Evolutionary conservation across 2,329 filamentous ascomycete species (phyloP).

Genomic region (Trichothecium sympodiale): DNA sequence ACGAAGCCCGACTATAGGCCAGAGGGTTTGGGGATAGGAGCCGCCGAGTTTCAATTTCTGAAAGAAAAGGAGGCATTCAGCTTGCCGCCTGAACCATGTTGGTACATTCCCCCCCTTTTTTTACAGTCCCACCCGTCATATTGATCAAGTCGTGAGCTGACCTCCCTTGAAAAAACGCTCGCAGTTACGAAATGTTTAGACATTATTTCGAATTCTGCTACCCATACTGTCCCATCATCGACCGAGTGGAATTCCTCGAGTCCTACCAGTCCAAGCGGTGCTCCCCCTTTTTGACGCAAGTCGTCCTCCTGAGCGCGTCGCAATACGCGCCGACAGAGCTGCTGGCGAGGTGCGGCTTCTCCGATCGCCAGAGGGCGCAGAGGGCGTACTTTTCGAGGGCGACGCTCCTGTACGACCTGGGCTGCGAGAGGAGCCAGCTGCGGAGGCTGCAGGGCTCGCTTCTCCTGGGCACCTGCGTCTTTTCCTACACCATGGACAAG

Average conservation of each 20-base stretch:
- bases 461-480: constrained; percentile 2
- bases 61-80: no score
- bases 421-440: constrained; percentile 4
- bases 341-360: neutral
- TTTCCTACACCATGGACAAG: constrained; percentile 2
- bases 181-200: neutral
- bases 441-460: constrained; percentile 2
- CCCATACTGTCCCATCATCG: constrained; percentile 2
- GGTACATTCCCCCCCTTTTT: no score
- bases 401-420: constrained; percentile 2
- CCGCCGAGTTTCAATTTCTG: no score
- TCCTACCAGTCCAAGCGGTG: neutral
- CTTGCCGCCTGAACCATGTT: no score
- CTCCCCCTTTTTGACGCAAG: constrained; percentile 1
- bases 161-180: neutral
- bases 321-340: neutral
- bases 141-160: no score
- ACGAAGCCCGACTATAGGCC: neutral
- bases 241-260: neutral
- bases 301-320: constrained; percentile 2
- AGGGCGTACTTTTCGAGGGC: constrained; percentile 2
- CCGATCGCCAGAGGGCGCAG: neutral
- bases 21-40: neutral
- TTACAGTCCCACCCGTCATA: no score
- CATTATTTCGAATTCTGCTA: constrained; percentile 1